These are phyloP conservation scores for Dendrothele bispora DNA, from an alignment of 768 basidiomycete genomes.

Conservation along the genomic window DNA sequence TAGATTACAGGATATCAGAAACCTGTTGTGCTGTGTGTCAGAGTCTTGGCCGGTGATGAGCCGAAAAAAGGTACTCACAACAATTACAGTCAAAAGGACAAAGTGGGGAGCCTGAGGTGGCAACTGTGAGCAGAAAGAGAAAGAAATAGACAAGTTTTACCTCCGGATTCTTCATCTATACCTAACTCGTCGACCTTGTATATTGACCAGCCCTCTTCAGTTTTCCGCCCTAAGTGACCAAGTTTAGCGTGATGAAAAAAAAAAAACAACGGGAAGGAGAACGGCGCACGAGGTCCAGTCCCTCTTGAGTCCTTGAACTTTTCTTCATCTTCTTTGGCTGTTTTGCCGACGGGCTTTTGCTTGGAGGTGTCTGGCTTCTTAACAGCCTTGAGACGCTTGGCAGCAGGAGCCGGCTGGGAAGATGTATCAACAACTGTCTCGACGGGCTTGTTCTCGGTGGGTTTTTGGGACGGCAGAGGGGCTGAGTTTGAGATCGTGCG, in stretches of 20 bases:
- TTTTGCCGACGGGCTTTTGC: conserved; percentile 24
- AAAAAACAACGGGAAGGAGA: conserved; percentile 1
- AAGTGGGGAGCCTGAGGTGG: conserved; percentile 65
- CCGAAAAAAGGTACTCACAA: conserved; percentile 48
- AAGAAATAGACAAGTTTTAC: conserved; percentile 38
- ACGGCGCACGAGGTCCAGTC: conserved; percentile 59
- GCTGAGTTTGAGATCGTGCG: conserved; percentile 11
- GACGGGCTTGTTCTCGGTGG: conserved; percentile 17
- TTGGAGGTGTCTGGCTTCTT: conserved; percentile 11
- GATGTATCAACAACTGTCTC: conserved; percentile 74
- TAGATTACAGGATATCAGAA: conserved; percentile 7
- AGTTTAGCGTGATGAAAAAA: conserved; percentile 13
- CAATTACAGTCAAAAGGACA: conserved; percentile 92
- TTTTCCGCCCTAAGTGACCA: conserved; percentile 70
- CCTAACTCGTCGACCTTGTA: conserved; percentile 86
- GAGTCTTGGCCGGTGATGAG: conserved; percentile 19
- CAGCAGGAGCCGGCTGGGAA: conserved; percentile 19
- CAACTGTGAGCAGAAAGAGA: conserved; percentile 18
- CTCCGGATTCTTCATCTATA: conserved; percentile 70
- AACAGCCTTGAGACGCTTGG: conserved; percentile 37
- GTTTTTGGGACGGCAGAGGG: conserved; percentile 1
- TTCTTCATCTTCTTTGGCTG: conserved; percentile 35
- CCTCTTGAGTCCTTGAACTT: conserved; percentile 79
- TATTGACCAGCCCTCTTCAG: conserved; percentile 76
- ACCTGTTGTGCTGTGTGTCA: conserved; percentile 13